Base-by-base conservation (phyloP, 2,329 filamentous ascomycete species). In the Exophiala bonariae region DNA sequence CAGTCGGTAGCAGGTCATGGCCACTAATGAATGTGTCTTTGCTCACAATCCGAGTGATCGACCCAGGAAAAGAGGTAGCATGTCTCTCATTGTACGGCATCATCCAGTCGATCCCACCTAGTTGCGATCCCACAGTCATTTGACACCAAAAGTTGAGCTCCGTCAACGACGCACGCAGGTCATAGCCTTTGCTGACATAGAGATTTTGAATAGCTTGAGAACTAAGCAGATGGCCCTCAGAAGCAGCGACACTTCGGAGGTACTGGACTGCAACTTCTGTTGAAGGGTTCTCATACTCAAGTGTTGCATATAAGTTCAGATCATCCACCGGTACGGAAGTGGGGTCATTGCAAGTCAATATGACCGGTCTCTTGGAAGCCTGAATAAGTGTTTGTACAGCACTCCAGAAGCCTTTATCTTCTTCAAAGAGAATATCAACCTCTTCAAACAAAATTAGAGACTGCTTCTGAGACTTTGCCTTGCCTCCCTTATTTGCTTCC, bases 141-240 rank as follows among this genome's bases (percentile, higher is more conserved):
- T 99, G 93, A 64, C 95, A 99, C 92, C 92, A 99, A 63, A 95
- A 93, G 63, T 95, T 85, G 20, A 99, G 77, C 52, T 97, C 90
- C 46, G 79, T 83, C 39, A 99, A 81, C 2, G 86, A 84, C 17
- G 85, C 89, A 44, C 93, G 83, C 10, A 99, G 71, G 63, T 99
- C 93, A 20, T 77, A 69, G 2, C 77, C 66, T 43, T 87, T 85
- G 11, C 81, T 81, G 43, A 78, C 74, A 61, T 90, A 96, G 2
- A 99, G 76, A 5, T 79, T 72, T 41, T 78, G 74, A 0, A 95
- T 77, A 0, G 88, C 81, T 19, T 79, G 65, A 32, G 89, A 79
- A 31, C 77, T 69, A 10, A 99, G 71, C 1, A 88, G 70, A 66
- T 99, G 93, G 0, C 93, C 93, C 69, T 99, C 93, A 48, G 86